Evolutionary conservation across 129 eudicot species (phyloP), one percentile per base, ranked within the genome.

Genomic region (Sambucus nigra): DNA sequence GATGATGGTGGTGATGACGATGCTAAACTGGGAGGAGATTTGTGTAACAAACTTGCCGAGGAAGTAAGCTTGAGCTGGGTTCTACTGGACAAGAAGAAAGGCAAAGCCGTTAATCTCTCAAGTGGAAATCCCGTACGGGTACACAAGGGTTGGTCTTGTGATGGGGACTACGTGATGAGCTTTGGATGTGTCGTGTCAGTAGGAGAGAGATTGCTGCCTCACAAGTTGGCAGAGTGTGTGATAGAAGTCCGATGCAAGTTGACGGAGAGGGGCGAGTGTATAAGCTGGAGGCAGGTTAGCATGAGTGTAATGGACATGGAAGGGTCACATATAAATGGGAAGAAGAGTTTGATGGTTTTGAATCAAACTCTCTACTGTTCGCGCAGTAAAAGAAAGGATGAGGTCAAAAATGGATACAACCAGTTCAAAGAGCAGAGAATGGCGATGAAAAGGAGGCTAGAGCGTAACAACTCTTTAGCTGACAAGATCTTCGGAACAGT

Each of bases 331-430:
- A 18, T 18, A 7, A 45, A 45, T 45, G 53, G 53, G 27, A 48
- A 15, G 53, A 48, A 20, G 53, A 47, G 27, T 47, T 47, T 21
- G 52, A 20, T 19, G 25, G 52, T 47, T 47, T 47, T 47, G 53
- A 47, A 5, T 0, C 14, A 7, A 22, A 21, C 24, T 44, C 21
- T 44, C 7, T 16, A 44, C 17, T 3, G 49, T 16, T 45, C 5
- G 50, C 11, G 24, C 6, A 45, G 0, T 1, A 45, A 19, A 5
- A 45, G 24, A 45, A 45, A 17, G 9, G 19, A 13, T 17, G 24
- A 45, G 50, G 22, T 45, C 6, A 23, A 45, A 45, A 45, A 4
- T 21, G 50, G 50, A 45, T 45, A 3, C 22, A 45, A 19, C 2
- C 5, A 5, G 50, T 45, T 45, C 22, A 18, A 45, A 45, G 18